Evolutionary conservation across 2,329 filamentous ascomycete species (phyloP), one percentile per base, ranked within the genome.

Genomic region (Neurospora sp.): DNA sequence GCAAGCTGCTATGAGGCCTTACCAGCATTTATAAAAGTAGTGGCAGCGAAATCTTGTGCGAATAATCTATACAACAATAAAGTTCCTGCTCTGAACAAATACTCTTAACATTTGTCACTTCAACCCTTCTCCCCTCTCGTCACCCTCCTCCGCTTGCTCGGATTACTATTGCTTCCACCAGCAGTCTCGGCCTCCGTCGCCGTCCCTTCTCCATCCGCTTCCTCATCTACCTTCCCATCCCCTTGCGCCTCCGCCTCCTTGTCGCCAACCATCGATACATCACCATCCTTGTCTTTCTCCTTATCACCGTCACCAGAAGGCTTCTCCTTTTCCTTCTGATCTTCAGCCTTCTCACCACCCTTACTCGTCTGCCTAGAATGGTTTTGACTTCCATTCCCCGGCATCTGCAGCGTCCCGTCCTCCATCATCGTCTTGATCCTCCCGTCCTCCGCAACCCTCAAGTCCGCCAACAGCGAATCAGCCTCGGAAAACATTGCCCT

Each of bases 401-500:
- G 13, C 52, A 33, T 68, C 40, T 74, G 73, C 19, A 73, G 52
- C 8, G 73, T 74, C 43, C 68, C 72, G 38, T 68, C 69, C n/a
- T 66, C 70, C 42, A 68, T 70, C 15, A 73, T 66, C 38, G 78
- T 78, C 1, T 79, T 76, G 4, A 79, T 76, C 13, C 80, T 81
- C 11, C 79, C 80, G 40, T 80, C n/a, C 77, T 96, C 91, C 1
- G 91, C 91, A 68, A 89, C 91, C 38, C 93, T 87, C 83, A 94
- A 90, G 74, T 91, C 90, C 46, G 87, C 88, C 17, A 97, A 86
- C 23, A 91, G 87, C 78, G 91, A 89, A 81, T 97, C 91, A 1
- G 97, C 92, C 79, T 95, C 92, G 71, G 91, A 86, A 76, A 93
- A 96, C 93, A 97, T 97, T 78, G 93, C 91, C 70, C 91, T 85